Evolutionary conservation across 2,329 filamentous ascomycete species (phyloP), one percentile per base, ranked within the genome.

Genomic region (Microsporum canis): DNA sequence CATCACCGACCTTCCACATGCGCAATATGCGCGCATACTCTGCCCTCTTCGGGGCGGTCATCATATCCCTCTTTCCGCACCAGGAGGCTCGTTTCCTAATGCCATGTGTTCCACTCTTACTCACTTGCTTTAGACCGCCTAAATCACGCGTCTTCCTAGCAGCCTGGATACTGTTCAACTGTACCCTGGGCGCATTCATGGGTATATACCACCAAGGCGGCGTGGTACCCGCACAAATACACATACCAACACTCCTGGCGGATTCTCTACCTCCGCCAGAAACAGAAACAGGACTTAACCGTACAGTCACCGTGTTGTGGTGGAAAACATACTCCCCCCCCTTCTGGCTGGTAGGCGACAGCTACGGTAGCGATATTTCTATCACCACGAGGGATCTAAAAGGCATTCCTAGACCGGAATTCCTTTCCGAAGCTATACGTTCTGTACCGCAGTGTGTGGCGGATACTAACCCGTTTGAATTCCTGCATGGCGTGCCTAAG

Each of bases 281-380:
- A 3, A 51, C 58, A 23, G 17, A 23, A 4, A 34, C 39, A 6
- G 14, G 29, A 3, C 14, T 39, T 34, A 33, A 31, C 12, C 45
- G 61, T 49, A 68, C 68, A 7, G 71, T 71, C 6, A 74, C 74
- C 3, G 76, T 79, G 14, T 72, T 80, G 61, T 82, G 79, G 79
- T 82, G 79, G 79, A 80, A 81, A 64, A 80, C 79, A 2, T 82
- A 82, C 65, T 77, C 77, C 6, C 79, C 79, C 1, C 79, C 79
- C 2, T 72, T 74, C 6, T 81, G 79, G 77, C 69, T 82, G 12
- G 70, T 81, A 4, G 79, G 78, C 23, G 69, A 72, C 27, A 14
- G 33, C 14, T 17, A 51, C 3, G 69, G 71, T 43, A 68, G 67
- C 38, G 68, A 66, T 17, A 45, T 66, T 3, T 66, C 64, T 33